These are phyloP conservation scores for Moesziomyces antarcticus DNA, from an alignment of 1,284 basidiomycete species.

Conservation along the genomic window DNA sequence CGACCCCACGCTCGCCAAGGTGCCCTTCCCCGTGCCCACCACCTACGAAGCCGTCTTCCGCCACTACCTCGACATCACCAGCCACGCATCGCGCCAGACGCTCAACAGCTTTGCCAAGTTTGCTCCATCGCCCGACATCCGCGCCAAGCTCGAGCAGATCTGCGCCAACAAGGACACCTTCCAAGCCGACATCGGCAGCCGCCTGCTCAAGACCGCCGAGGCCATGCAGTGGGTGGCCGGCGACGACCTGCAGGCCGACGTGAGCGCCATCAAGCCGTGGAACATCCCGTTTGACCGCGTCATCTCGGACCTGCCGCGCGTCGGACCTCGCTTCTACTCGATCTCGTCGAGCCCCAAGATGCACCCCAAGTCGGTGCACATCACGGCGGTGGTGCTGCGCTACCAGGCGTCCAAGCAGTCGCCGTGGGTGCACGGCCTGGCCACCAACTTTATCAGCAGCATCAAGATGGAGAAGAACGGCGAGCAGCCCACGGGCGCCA, in stretches of 20 bases:
- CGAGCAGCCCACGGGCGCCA: slow-evolving; percentile 55
- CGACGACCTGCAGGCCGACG: slow-evolving; percentile 75
- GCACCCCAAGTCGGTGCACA: slow-evolving; percentile 86
- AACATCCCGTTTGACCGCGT: slow-evolving; percentile 96
- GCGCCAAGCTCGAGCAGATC: slow-evolving; percentile 79
- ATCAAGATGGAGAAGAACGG: slow-evolving; percentile 77
- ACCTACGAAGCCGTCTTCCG: slow-evolving; percentile 93
- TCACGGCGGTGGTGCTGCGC: slow-evolving; percentile 84
- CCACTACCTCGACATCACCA: slow-evolving; percentile 96
- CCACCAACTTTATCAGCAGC: slow-evolving; percentile 64
- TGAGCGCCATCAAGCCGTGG: slow-evolving; percentile 82
- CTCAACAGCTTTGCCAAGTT: slow-evolving; percentile 86
- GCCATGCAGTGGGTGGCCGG: slow-evolving; percentile 86
- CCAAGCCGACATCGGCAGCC: slow-evolving; percentile 78
- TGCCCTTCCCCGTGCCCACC: slow-evolving; percentile 96
- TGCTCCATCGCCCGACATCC: slow-evolving; percentile 83
- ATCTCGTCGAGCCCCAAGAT: slow-evolving; percentile 97
- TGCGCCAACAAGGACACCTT: slow-evolving; percentile 90
- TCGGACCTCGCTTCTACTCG: slow-evolving; percentile 97
- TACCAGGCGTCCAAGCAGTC: slow-evolving; percentile 49
- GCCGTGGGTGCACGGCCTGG: slow-evolving; percentile 61
- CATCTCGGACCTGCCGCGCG: slow-evolving; percentile 88
- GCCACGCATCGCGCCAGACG: slow-evolving; percentile 91
- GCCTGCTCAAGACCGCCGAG: slow-evolving; percentile 89
- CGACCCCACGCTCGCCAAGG: slow-evolving; percentile 96